Evolutionary conservation across 2,329 filamentous ascomycete genomes (phyloP), one percentile per base, ranked within the genome.

Genomic region (Botrytis squamosa): DNA sequence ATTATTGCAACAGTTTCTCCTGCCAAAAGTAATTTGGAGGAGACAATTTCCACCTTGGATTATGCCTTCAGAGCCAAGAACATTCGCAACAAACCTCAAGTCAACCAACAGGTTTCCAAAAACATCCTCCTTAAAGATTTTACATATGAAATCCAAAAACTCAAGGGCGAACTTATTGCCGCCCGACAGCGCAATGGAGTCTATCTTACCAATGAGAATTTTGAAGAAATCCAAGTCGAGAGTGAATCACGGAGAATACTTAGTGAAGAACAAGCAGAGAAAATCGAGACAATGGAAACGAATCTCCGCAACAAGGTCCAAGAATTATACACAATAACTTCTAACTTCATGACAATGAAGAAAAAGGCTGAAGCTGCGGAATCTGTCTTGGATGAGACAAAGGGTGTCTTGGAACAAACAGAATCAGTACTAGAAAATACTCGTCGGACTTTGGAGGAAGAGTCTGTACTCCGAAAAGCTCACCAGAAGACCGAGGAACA

Each of bases 31-130:
- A 99, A 98, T 79, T 86, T 99, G 1, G 96, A 99, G 80, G 96
- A 99, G 83, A 99, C 97, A 0, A 98, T 99, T 75, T 98, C 96
- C 0, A 99, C 97, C 0, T 87, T 99, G 2, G 96, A 99, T 82
- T 99, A 99, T 81, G 97, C 96, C 18, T 98, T 98, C 84, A 90
- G 96, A 65, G 96, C 96, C 25, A 99, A 99, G 85, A 98, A 99
- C 78, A 99, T 99, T 79, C 92, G 93, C 68, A 99, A 99, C 83
- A 98, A 98, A 83, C 97, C 96, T 0, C 96, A 99, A 80, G 88
- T 97, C 79, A 99, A 98, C 83, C 93, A 94, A 67, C 89, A 93
- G 80, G 90, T 98, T 76, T 95, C 93, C 76, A 99, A 98, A 83
- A 97, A 96, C 84, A 97, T 94, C 4, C 83, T 99, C 20, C 87